A percentile compares a stretch with the other conserved stretches of the same genome.
Conservation (phyloP, 148 eudicot genomes). For the Heliamphora exappendiculata region DNA sequence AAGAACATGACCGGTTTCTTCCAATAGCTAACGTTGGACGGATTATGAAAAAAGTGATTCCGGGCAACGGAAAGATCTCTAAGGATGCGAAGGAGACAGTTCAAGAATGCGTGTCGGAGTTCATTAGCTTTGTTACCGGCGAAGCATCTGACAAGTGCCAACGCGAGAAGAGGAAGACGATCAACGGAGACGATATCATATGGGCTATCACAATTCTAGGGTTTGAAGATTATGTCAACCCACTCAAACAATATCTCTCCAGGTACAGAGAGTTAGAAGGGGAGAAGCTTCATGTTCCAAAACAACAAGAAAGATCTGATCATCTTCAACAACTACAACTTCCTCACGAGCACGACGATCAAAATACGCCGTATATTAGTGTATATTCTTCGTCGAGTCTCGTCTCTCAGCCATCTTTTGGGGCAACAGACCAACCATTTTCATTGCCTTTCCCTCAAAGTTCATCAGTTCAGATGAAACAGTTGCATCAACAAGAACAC, state of each 20-base stretch:
- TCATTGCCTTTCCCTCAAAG: slow-evolving; percentile 37
- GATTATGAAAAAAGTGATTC: slow-evolving; percentile 71
- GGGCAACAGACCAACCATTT: slow-evolving; percentile 30
- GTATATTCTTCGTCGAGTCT: slow-evolving; percentile 39
- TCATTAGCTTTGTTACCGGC: slow-evolving; percentile 69
- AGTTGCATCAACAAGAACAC: slow-evolving; percentile 21
- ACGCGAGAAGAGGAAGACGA: slow-evolving; percentile 69
- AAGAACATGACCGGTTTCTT: slow-evolving; percentile 60
- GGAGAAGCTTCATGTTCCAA: slow-evolving; percentile 56
- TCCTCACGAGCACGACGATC: slow-evolving; percentile 28
- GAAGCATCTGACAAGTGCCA: slow-evolving; percentile 79
- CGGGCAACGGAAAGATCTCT: slow-evolving; percentile 50
- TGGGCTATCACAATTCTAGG: slow-evolving; percentile 73
- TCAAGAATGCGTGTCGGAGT: slow-evolving; percentile 77
- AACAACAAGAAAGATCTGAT: slow-evolving; percentile 24
- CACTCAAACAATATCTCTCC: slow-evolving; percentile 46
- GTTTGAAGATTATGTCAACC: slow-evolving; percentile 60
- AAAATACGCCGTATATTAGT: slow-evolving; percentile 27
- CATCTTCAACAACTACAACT: slow-evolving; percentile 19
- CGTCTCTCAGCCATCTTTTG: slow-evolving; percentile 36
- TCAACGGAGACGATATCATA: slow-evolving; percentile 64
- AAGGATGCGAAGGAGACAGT: slow-evolving; percentile 77
- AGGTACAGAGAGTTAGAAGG: slow-evolving; percentile 61
- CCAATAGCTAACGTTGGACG: slow-evolving; percentile 74
- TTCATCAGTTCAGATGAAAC: slow-evolving; percentile 23